Base-by-base conservation (phyloP, 31 red algal genomes). In the Bonnemaisonia californica region DNA sequence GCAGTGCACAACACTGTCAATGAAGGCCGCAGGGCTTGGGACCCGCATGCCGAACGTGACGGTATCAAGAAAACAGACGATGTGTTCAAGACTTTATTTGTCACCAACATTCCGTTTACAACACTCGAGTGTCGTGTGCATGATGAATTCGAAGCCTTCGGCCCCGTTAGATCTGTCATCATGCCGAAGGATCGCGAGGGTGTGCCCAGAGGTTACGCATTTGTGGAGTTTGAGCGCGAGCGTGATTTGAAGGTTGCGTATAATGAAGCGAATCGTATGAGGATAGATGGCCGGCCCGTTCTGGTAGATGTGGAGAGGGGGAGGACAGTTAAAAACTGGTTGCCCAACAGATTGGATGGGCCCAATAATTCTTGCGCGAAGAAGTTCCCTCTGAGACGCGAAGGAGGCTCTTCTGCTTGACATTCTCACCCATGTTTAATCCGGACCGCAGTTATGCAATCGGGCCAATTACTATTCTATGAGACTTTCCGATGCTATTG, bases 211-310 rank as follows among this genome's bases (percentile, higher is more conserved):
- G 79, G 81, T 21, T 96, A 91, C 65, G 94, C 94, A 16, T 96
- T 96, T 80, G 79, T 96, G 3, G 94, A 96, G 71, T 96, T 92
- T 58, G 78, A 84, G 62, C 66, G 45, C 35, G 89, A 96, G 74
- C 42, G 81, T 41, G 94, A 92, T 67, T 40, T 78, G 26, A 71
- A 82, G 45, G 76, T 47, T 24, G 93, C 93, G 26, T 80, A 71
- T 41, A 60, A 63, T 19, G 38, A 71, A 30, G 77, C 77, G 1
- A 82, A 92, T 33, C 89, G 94, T 35, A 81, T 80, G 37, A 74
- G 71, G 63, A 56, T 95, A 2, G 93, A 91, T 31, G 93, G 93
- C 38, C 47, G 81, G 1, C 51, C 89, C 2, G 45, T 96, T 41
- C 28, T 85, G 27, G 89, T 92, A 1, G 94, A 96, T 68, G 84